Conservation (phyloP, 2,329 filamentous ascomycete species). For the Pseudocercospora fuligena region DNA sequence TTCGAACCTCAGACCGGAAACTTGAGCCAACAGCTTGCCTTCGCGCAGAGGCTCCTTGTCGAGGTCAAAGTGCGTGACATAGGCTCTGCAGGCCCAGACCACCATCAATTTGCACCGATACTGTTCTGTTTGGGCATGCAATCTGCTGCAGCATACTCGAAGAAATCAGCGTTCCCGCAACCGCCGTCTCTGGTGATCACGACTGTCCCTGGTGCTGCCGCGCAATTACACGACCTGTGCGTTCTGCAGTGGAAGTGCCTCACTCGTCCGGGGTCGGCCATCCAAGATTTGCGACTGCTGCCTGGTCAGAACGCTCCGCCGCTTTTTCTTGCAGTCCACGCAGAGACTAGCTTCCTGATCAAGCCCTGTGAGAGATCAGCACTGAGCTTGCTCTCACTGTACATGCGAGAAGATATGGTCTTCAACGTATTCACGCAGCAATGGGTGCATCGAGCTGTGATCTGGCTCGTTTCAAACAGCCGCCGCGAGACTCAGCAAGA, state of each 20-base stretch:
- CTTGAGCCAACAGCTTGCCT: constrained; percentile 1
- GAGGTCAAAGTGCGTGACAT: background rate
- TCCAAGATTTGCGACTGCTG: background rate
- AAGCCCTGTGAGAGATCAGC: background rate
- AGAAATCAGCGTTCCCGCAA: background rate
- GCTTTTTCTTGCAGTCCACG: background rate
- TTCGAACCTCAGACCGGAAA: constrained; percentile 5
- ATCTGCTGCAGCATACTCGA: background rate
- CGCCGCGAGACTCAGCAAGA: background rate
- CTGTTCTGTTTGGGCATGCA: background rate
- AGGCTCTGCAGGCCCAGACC: too few species aligned
- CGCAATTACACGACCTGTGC: background rate
- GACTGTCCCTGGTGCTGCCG: background rate
- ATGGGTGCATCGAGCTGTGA: background rate
- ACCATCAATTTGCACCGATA: background rate
- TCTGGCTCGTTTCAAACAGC: background rate
- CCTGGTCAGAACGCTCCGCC: background rate
- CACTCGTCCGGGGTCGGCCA: background rate
- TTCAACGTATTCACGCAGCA: background rate
- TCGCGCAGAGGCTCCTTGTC: background rate
- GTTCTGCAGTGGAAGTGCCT: background rate
- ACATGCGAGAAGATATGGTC: constrained; percentile 1
- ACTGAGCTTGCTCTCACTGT: background rate
- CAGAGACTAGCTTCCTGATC: background rate
- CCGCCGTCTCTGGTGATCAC: background rate